These are phyloP conservation scores for Sambucus nigra DNA, from an alignment of 129 eudicot species.

Conservation along the genomic window DNA sequence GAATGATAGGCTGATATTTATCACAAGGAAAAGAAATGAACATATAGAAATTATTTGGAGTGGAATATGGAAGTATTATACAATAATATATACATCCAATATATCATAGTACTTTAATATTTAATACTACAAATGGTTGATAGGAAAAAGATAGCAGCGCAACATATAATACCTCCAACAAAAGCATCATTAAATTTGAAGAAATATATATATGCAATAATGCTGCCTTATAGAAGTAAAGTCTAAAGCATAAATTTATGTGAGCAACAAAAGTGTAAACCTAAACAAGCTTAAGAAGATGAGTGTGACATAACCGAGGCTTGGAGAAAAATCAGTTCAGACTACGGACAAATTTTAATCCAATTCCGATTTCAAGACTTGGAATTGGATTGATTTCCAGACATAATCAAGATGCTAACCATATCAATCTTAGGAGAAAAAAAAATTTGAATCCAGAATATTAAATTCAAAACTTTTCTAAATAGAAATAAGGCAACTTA, in stretches of 20 bases:
- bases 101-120: not conserved
- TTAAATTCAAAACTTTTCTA: too few species aligned
- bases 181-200: not conserved
- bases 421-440: too few species aligned
- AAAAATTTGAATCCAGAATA: too few species aligned
- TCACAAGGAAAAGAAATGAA: constrained; percentile 1
- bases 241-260: not conserved
- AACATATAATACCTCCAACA: not conserved
- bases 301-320: too few species aligned
- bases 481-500: not conserved
- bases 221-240: not conserved
- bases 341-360: too few species aligned
- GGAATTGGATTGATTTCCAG: too few species aligned
- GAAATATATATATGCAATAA: too few species aligned
- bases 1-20: constrained; percentile 77
- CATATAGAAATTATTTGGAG: not conserved
- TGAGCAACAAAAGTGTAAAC: too few species aligned
- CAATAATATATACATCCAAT: not conserved
- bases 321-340: too few species aligned
- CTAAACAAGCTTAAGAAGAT: not conserved
- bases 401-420: too few species aligned
- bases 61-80: not conserved
- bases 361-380: too few species aligned
- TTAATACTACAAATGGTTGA: not conserved
- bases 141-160: not conserved